Base-by-base conservation (phyloP, 306 rosid species). In the Sphenostylis stenocarpa region DNA sequence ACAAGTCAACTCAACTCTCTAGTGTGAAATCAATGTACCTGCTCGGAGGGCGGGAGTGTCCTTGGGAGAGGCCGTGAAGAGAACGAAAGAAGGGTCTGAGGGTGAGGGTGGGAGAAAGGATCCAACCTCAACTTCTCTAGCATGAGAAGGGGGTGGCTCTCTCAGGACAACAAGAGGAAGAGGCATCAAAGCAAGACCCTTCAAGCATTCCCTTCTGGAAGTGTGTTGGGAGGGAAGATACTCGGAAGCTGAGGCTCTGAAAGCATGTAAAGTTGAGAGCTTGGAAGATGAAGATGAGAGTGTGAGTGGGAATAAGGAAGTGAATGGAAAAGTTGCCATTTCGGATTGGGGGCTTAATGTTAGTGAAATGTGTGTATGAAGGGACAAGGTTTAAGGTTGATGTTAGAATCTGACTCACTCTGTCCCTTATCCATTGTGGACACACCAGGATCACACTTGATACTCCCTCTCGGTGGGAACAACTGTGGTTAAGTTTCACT, bases 1-100 rank as follows among this genome's bases (percentile, higher is more conserved):
- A 66, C 45, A 38, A 38, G 8, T 39, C 15, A 39, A 39, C 45
- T 39, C 13, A 2, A 7, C 3, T 16, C 61, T 70, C 10, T 0
- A 78, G 71, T 77, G 24, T 47, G 7, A 45, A 70, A 65, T 9
- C 11, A 68, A 47, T 44, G 75, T 91, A 94, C 98, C 98, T 70
- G 98, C 98, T 33, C 98, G 95, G 84, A 95, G 98, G 71, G 98
- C 98, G 4, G 98, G 98, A 52, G 98, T 95, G 78, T 95, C 98
- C 72, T 57, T 89, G 21, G 92, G 38, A 62, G 98, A 81, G 71
- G 98, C 98, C 69, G 87, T 85, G 88, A 95, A 95, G 61, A 90
- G 79, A 48, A 95, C 98, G 20, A 94, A 95, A 26, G 95, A 90
- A 51, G 98, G 93, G 85, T 95, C 90, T 0, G 88, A 88, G 5